Evolutionary conservation across 225 moss, liverwort and hornwort genomes (phyloP).

Genomic region (Bryum argenteum): DNA sequence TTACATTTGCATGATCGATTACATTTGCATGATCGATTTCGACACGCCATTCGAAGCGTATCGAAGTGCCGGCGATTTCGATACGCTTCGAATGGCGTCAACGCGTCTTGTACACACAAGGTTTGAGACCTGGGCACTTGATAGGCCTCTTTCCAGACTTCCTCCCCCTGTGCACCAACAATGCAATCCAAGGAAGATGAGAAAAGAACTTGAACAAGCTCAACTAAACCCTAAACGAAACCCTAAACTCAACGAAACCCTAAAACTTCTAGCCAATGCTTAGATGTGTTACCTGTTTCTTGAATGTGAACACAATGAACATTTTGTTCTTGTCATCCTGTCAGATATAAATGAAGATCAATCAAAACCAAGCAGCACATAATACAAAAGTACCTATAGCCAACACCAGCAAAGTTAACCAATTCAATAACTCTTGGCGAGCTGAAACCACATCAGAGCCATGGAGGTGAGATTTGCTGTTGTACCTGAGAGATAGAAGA

Average conservation of each 20-base stretch:
- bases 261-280: neutral
- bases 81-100: slow-evolving; percentile 25
- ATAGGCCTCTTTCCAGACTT: slow-evolving; percentile 53
- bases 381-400: slow-evolving; percentile 6
- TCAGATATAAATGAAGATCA: slow-evolving; percentile 14
- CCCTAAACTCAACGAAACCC: too few relatives aligned
- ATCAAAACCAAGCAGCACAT: slow-evolving; percentile 25
- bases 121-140: slow-evolving; percentile 83
- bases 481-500: slow-evolving; percentile 60
- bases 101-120: slow-evolving; percentile 82
- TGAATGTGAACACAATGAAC: slow-evolving; percentile 82
- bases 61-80: too few relatives aligned
- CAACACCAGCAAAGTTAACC: slow-evolving; percentile 10
- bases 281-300: slow-evolving; percentile 49
- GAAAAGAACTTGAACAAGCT: slow-evolving; percentile 2
- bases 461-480: slow-evolving; percentile 1
- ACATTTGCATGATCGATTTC: too few relatives aligned
- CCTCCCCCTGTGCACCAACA: slow-evolving; percentile 46
- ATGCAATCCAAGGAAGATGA: slow-evolving; percentile 19
- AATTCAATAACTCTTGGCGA: slow-evolving; percentile 1
- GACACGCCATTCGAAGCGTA: too few relatives aligned
- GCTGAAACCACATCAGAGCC: neutral
- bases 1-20: too few relatives aligned
- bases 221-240: slow-evolving; percentile 15
- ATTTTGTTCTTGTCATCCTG: slow-evolving; percentile 86